Conservation (phyloP, 495 filamentous ascomycete species). For the Tuber borchii region DNA sequence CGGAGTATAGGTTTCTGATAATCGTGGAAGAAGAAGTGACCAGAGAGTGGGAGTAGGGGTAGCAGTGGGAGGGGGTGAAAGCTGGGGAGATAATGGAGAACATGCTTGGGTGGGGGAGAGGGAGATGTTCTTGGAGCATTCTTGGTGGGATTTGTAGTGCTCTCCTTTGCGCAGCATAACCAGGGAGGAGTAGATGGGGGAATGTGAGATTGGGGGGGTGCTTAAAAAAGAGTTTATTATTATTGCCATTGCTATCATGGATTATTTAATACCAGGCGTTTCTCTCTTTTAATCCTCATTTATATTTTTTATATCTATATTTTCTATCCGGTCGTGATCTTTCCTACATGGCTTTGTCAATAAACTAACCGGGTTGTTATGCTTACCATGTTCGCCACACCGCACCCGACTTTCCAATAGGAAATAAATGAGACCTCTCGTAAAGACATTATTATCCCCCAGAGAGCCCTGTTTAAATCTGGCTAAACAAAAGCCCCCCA, state of each 20-base stretch:
- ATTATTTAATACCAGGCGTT: neutral
- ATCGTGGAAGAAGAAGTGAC: slow-evolving; percentile 47
- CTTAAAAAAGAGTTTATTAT: neutral
- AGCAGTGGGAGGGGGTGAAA: slow-evolving; percentile 70
- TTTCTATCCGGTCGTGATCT: neutral
- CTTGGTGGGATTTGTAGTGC: neutral
- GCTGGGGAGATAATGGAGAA: slow-evolving; percentile 11
- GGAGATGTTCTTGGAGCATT: slow-evolving; percentile 10
- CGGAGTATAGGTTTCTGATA: slow-evolving; percentile 8
- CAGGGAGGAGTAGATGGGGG: neutral
- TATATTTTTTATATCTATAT: neutral
- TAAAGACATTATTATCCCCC: neutral
- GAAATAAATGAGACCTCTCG: neutral
- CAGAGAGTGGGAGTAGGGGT: slow-evolving; percentile 75
- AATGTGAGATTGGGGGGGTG: slow-evolving; percentile 1
- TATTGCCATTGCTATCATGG: slow-evolving; percentile 3
- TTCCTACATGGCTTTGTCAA: neutral
- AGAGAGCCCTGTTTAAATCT: neutral
- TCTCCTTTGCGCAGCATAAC: neutral
- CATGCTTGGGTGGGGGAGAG: slow-evolving; percentile 9
- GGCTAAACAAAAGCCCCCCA: neutral
- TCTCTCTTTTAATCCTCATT: neutral
- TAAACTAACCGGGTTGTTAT: neutral
- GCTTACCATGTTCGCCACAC: neutral
- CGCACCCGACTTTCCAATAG: neutral